Conservation (phyloP, 352 stramenopile genomes). For the Pythium phragmitis region DNA sequence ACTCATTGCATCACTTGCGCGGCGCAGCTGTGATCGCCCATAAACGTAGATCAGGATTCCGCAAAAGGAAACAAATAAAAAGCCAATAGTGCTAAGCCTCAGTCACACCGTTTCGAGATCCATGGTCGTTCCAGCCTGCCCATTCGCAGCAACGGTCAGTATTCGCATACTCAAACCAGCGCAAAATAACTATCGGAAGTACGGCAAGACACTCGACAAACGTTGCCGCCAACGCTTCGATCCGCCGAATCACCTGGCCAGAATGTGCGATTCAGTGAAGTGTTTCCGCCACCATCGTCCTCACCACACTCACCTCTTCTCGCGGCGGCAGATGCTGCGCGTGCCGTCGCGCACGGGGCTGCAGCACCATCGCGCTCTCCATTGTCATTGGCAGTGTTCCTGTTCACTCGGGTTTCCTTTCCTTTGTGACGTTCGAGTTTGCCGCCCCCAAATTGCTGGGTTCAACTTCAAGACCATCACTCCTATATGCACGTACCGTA, state of each 20-base stretch:
- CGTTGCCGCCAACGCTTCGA: conserved; percentile 52
- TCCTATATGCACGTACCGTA: conserved; percentile 22
- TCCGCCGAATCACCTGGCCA: conserved; percentile 50
- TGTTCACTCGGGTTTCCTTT: conserved; percentile 1
- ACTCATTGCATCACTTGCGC: conserved; percentile 45
- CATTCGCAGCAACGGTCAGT: not conserved
- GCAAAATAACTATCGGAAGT: not conserved
- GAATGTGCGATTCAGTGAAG: not conserved
- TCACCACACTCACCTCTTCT: conserved; percentile 38
- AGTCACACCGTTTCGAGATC: conserved; percentile 53
- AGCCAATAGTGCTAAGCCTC: no score
- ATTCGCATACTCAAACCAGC: not conserved
- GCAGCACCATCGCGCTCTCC: conserved; percentile 3
- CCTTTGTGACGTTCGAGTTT: conserved; percentile 7
- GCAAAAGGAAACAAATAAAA: no score
- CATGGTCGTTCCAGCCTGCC: conserved; percentile 46
- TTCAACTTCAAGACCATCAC: conserved; percentile 43
- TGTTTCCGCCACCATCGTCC: not conserved
- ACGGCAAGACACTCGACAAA: conserved; percentile 44
- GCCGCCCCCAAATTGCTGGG: conserved; percentile 17
- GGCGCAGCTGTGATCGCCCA: conserved; percentile 44
- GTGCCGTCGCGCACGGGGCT: not conserved
- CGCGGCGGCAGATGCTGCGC: conserved; percentile 25
- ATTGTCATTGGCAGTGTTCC: not conserved
- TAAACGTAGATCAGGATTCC: not conserved